Evolutionary conservation across 805 yeast species (phyloP).

Genomic region (Kuraishia cidri): DNA sequence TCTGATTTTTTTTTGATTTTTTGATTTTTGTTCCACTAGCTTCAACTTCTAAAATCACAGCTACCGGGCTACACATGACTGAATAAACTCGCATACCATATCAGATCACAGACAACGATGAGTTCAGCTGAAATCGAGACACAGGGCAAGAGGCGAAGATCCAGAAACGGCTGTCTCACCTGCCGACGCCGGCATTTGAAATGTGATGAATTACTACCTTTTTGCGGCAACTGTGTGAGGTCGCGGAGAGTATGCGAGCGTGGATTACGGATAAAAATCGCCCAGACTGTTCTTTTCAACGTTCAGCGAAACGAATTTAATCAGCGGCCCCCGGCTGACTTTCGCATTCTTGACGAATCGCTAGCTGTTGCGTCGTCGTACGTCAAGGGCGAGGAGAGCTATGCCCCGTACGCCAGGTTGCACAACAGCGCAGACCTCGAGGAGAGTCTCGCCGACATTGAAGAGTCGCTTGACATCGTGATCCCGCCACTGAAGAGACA

Average conservation of each 20-base stretch:
- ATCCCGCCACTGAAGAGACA: not conserved
- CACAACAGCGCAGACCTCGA: conserved; percentile 4
- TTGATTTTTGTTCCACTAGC: no score
- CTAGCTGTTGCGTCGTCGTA: conserved; percentile 31
- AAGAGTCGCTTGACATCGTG: no score
- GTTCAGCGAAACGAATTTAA: conserved; percentile 2
- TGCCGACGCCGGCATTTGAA: conserved; percentile 62
- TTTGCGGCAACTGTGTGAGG: conserved; percentile 46
- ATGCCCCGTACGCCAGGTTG: conserved; percentile 20
- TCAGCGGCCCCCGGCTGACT: not conserved
- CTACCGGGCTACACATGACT: no score
- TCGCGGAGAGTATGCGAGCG: conserved; percentile 37
- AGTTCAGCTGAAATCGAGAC: no score
- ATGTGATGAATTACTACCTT: conserved; percentile 58
- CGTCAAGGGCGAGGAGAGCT: conserved; percentile 21
- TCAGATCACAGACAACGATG: no score
- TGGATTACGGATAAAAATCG: conserved; percentile 35
- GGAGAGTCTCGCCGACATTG: conserved; percentile 1
- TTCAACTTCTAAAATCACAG: no score
- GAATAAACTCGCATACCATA: no score
- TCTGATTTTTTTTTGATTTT: no score
- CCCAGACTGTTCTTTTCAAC: conserved; percentile 8
- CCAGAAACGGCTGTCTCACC: conserved; percentile 42
- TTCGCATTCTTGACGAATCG: conserved; percentile 28
- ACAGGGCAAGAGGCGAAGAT: no score